A percentile compares a stretch with the other conserved stretches of the same genome.
phyloP scores from a whole-genome alignment of 345 rosid genomes.

The Schrenkiella parvula region DNA sequence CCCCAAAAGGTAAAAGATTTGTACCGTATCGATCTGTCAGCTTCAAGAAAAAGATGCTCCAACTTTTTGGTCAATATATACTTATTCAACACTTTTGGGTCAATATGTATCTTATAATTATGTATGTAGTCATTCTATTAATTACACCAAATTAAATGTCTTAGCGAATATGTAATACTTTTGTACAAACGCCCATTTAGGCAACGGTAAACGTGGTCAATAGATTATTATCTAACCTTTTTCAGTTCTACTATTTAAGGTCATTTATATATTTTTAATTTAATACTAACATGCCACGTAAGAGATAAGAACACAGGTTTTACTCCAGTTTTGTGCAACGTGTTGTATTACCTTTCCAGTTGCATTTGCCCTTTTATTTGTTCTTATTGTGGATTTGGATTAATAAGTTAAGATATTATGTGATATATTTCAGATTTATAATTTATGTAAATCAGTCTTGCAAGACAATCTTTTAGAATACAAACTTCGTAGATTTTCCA shows the following conservation, averaged over 20 bases:
- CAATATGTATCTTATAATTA: not conserved
- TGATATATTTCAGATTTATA: not conserved
- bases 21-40: not conserved
- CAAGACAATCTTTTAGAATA: not conserved
- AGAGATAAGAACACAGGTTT: conserved; percentile 12
- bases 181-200: not conserved
- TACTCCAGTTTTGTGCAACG: not conserved
- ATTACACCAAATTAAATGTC: conserved; percentile 16
- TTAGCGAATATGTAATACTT: not conserved
- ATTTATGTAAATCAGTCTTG: not conserved
- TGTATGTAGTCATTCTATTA: not conserved
- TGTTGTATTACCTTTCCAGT: not conserved
- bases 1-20: not conserved
- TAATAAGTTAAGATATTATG: not conserved
- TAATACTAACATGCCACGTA: not conserved
- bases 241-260: too few relatives aligned
- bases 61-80: not conserved
- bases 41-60: not conserved
- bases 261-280: not conserved
- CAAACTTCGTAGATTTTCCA: too few relatives aligned
- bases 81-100: not conserved
- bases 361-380: not conserved
- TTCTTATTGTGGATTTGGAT: not conserved
- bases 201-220: not conserved
- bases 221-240: not conserved